These are phyloP conservation scores for Adiantum capillusveneris DNA, from an alignment of 75 land plant species.

Conservation along the genomic window DNA sequence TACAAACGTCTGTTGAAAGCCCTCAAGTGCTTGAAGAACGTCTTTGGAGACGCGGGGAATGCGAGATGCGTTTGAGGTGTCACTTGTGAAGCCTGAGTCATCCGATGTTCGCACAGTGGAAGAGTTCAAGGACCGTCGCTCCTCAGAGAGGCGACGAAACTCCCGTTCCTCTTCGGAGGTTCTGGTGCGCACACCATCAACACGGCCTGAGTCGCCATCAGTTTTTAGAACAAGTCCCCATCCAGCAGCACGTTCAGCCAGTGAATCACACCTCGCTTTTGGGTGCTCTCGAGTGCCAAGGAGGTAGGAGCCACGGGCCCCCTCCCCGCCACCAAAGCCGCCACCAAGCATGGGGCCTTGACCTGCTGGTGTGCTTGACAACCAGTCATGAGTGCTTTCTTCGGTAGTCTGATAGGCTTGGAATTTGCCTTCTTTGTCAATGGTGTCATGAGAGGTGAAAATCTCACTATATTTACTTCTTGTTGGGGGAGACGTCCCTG, in stretches of 20 bases:
- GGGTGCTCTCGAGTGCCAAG: not conserved
- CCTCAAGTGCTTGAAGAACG: slow-evolving; percentile 67
- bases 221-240: slow-evolving; percentile 84
- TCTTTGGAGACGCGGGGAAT: slow-evolving; percentile 66
- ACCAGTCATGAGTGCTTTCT: no score
- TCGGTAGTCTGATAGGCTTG: no score
- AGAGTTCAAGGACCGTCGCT: slow-evolving; percentile 22
- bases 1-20: slow-evolving; percentile 85
- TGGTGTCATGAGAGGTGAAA: no score
- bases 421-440: no score
- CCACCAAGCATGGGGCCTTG: not conserved
- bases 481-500: no score
- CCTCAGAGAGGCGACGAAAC: slow-evolving; percentile 7
- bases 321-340: not conserved
- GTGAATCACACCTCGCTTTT: slow-evolving; percentile 1
- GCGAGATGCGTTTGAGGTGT: slow-evolving; percentile 12
- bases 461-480: no score
- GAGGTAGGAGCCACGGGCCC: not conserved
- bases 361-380: slow-evolving; percentile 4
- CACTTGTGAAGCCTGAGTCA: slow-evolving; percentile 27
- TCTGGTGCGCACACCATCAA: slow-evolving; percentile 46
- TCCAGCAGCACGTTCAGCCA: slow-evolving; percentile 74
- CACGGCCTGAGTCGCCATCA: slow-evolving; percentile 55
- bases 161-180: slow-evolving; percentile 38
- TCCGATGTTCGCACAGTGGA: slow-evolving; percentile 50